Evolutionary conservation across 805 yeast genomes (phyloP).

Genomic region (Cephaloascus albidus): DNA sequence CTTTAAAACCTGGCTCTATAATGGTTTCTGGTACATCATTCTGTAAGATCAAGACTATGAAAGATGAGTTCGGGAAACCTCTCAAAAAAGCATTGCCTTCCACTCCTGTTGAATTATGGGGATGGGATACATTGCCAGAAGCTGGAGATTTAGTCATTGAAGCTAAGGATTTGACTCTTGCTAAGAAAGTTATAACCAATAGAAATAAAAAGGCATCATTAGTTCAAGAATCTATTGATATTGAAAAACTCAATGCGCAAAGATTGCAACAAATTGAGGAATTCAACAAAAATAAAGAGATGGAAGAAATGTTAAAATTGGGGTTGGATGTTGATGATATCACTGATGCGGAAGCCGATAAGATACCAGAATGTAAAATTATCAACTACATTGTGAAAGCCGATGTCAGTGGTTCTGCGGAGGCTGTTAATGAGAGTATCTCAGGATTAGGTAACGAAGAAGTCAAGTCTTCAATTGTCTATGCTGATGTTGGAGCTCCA

Average conservation of each 20-base stretch:
- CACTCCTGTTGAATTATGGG: conserved; percentile 82
- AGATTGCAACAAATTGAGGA: conserved; percentile 47
- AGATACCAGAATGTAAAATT: conserved; percentile 15
- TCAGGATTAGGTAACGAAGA: conserved; percentile 81
- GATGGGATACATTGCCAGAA: conserved; percentile 90
- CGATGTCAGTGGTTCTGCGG: conserved; percentile 92
- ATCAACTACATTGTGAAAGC: conserved; percentile 71
- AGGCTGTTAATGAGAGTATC: conserved; percentile 82
- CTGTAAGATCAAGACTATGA: conserved; percentile 75
- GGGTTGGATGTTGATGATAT: conserved; percentile 49
- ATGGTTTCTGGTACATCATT: conserved; percentile 81
- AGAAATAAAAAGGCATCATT: conserved; percentile 45
- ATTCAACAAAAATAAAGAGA: conserved; percentile 39
- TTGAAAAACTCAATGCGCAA: conserved; percentile 62
- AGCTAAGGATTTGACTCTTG: conserved; percentile 63
- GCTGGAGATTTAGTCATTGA: conserved; percentile 83
- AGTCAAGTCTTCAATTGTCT: conserved; percentile 60
- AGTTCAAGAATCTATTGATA: conserved; percentile 50
- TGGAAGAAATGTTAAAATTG: conserved; percentile 47
- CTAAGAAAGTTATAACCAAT: conserved; percentile 65
- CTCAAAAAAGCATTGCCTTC: conserved; percentile 73
- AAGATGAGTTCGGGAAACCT: conserved; percentile 60
- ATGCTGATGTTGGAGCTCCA: conserved; percentile 71
- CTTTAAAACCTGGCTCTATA: conserved; percentile 58
- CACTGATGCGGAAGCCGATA: conserved; percentile 17